These are phyloP conservation scores for Nothopassalora personata DNA, from an alignment of 2,329 filamentous ascomycete genomes.

Conservation along the genomic window DNA sequence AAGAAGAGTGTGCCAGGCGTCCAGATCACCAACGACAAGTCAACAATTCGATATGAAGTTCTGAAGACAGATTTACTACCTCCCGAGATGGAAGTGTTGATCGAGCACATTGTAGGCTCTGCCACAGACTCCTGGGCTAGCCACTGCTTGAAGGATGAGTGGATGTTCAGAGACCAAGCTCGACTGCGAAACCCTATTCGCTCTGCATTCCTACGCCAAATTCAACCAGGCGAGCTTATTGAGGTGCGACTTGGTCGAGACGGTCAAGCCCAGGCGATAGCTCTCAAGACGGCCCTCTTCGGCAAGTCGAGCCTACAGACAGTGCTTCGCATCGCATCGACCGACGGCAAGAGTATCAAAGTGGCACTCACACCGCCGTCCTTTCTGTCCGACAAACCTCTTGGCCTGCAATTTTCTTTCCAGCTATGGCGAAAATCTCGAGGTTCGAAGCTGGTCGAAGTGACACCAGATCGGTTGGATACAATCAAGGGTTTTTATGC, in stretches of 20 bases:
- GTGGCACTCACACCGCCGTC: neutral
- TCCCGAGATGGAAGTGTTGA: neutral
- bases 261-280: neutral
- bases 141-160: neutral
- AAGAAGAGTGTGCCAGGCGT: neutral
- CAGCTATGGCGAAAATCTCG: neutral
- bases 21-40: neutral
- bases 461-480: neutral
- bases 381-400: neutral
- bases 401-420: neutral
- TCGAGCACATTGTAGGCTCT: neutral
- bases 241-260: neutral
- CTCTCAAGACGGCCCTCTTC: neutral
- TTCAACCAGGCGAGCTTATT: neutral
- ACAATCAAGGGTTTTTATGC: neutral
- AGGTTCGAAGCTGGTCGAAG: neutral
- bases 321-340: neutral
- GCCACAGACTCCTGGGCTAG: neutral
- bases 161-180: neutral
- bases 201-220: neutral
- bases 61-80: neutral
- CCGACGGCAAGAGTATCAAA: neutral
- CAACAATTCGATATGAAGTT: neutral
- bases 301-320: neutral
- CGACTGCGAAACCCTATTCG: neutral